These are phyloP conservation scores for Aspergillus baeticus DNA, from an alignment of 495 filamentous ascomycete species.

Conservation along the genomic window DNA sequence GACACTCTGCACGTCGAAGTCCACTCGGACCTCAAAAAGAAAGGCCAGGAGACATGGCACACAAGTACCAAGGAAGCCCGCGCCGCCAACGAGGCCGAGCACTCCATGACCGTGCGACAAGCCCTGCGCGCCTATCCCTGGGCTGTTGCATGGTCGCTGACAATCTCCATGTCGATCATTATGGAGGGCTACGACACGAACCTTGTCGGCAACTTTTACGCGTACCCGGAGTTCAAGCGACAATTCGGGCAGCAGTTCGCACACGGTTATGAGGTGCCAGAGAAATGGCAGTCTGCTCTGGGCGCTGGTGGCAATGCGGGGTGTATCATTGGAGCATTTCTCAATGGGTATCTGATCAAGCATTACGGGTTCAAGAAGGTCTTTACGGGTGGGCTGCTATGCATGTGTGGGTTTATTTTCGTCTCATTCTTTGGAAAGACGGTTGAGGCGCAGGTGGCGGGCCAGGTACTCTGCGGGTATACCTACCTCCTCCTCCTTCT, in stretches of 20 bases:
- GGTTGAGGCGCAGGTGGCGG: conserved; percentile 56
- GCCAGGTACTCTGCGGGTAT: conserved; percentile 63
- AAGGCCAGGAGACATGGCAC: background rate
- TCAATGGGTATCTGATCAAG: conserved; percentile 46
- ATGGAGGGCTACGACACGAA: conserved; percentile 52
- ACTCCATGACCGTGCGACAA: conserved; percentile 20
- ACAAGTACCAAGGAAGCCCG: conserved; percentile 17
- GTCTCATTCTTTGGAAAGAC: conserved; percentile 66
- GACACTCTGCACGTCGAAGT: background rate
- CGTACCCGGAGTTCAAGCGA: conserved; percentile 48
- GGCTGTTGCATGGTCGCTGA: conserved; percentile 44
- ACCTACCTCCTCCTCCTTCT: background rate
- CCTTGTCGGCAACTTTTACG: conserved; percentile 38
- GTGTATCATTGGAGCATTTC: conserved; percentile 29
- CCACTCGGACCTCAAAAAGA: background rate
- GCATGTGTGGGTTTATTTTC: conserved; percentile 58
- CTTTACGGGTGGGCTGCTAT: conserved; percentile 53
- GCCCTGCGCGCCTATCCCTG: conserved; percentile 36
- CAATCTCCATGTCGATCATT: conserved; percentile 43
- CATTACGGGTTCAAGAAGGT: conserved; percentile 51
- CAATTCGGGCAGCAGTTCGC: conserved; percentile 55
- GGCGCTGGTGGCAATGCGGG: conserved; percentile 50
- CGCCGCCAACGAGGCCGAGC: conserved; percentile 21
- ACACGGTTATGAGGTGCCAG: conserved; percentile 3
- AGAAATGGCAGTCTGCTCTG: conserved; percentile 62